A percentile compares a stretch with the other conserved stretches of the same genome.
Conservation (phyloP, 495 filamentous ascomycete genomes). For the Entonaema liquescens region DNA sequence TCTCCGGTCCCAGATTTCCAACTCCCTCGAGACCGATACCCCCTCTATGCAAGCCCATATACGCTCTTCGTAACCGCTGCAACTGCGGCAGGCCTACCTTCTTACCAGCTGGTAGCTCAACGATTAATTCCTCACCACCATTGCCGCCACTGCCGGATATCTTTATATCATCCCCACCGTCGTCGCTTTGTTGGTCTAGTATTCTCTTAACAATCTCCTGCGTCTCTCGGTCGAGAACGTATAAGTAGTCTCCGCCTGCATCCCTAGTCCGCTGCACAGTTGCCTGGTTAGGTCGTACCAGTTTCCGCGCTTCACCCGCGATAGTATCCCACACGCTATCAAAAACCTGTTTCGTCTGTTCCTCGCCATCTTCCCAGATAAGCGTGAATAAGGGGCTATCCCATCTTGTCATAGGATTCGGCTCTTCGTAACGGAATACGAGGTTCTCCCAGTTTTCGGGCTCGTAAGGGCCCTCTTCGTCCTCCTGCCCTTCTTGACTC, state of each 20-base stretch:
- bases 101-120: conserved; percentile 67
- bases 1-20: conserved; percentile 55
- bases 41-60: conserved; percentile 77
- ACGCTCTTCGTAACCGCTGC: conserved; percentile 85
- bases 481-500: conserved; percentile 29
- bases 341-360: conserved; percentile 51
- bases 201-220: conserved; percentile 83
- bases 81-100: conserved; percentile 75
- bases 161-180: conserved; percentile 61
- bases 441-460: conserved; percentile 86
- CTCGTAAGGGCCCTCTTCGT: conserved; percentile 66
- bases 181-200: conserved; percentile 73
- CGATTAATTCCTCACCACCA: conserved; percentile 51
- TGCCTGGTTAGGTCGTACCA: conserved; percentile 79
- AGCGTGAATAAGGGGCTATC: conserved; percentile 94
- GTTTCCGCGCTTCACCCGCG: conserved; percentile 64
- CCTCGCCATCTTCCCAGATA: conserved; percentile 76
- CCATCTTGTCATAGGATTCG: conserved; percentile 93
- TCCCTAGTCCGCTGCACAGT: conserved; percentile 72
- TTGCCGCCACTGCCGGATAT: conserved; percentile 44
- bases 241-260: conserved; percentile 79
- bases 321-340: conserved; percentile 81
- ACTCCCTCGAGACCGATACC: conserved; percentile 60
- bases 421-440: conserved; percentile 95
- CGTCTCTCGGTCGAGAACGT: conserved; percentile 84